Evolutionary conservation across 108 stramenopile species (phyloP).

Genomic region (Nitzschia palea): DNA sequence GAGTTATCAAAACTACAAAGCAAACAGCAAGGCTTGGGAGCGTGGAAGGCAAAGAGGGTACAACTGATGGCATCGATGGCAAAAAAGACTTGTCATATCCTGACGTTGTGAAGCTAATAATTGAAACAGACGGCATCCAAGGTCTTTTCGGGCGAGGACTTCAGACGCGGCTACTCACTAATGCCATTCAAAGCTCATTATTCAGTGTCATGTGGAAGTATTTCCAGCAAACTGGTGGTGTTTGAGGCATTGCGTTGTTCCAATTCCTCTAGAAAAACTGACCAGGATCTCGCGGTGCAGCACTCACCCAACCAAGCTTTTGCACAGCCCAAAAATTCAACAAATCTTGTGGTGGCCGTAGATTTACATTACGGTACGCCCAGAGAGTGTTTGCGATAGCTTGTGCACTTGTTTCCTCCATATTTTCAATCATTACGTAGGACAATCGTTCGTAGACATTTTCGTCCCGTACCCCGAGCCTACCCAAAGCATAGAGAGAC

Average conservation of each 20-base stretch:
- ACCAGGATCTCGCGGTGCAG: too few species aligned
- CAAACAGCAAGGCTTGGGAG: slow-evolving; percentile 68
- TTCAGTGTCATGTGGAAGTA: slow-evolving; percentile 88
- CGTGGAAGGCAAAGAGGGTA: slow-evolving; percentile 3
- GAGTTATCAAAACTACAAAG: slow-evolving; percentile 87
- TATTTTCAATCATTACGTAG: slow-evolving; percentile 35
- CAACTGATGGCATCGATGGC: neutral
- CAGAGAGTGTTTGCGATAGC: slow-evolving; percentile 67
- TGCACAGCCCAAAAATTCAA: slow-evolving; percentile 58
- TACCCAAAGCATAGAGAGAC: slow-evolving; percentile 58
- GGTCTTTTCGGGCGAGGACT: slow-evolving; percentile 82
- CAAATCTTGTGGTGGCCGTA: slow-evolving; percentile 48
- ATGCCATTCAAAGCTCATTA: slow-evolving; percentile 81
- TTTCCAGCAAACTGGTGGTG: slow-evolving; percentile 45
- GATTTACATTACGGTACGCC: slow-evolving; percentile 51
- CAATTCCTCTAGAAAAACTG: too few species aligned
- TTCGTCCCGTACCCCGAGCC: slow-evolving; percentile 52
- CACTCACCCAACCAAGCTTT: slow-evolving; percentile 37
- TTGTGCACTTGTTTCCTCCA: slow-evolving; percentile 57
- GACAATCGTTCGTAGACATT: slow-evolving; percentile 46
- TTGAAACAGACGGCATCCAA: slow-evolving; percentile 70
- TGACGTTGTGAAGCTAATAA: slow-evolving; percentile 56
- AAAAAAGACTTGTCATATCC: slow-evolving; percentile 64
- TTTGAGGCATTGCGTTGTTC: too few species aligned
- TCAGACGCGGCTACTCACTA: slow-evolving; percentile 79